phyloP scores from a whole-genome alignment of 148 eudicot genomes.

The Heliosperma pusillum region DNA sequence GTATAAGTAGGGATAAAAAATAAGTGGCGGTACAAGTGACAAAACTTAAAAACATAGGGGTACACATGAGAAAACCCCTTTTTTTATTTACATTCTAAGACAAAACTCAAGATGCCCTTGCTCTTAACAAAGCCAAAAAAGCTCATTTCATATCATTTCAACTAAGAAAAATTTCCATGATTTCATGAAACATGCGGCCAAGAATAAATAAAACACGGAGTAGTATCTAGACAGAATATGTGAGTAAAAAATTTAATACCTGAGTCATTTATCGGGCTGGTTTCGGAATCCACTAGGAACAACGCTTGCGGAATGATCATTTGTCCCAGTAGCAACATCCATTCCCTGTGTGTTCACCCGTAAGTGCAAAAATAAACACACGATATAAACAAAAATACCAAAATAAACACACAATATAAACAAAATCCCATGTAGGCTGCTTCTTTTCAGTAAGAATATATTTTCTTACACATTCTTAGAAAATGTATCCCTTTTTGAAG shows the following conservation, averaged over 20 bases:
- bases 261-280: slow-evolving; percentile 52
- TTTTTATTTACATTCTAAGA: too few species aligned
- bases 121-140: not conserved
- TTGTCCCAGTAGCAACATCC: slow-evolving; percentile 36
- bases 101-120: too few species aligned
- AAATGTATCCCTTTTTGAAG: not conserved
- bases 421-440: not conserved
- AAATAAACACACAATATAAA: not conserved
- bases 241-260: slow-evolving; percentile 29
- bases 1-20: too few species aligned
- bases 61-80: too few species aligned
- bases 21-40: too few species aligned
- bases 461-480: not conserved
- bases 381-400: not conserved
- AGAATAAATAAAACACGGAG: not conserved
- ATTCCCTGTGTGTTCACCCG: slow-evolving; percentile 37
- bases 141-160: not conserved
- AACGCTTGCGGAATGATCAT: slow-evolving; percentile 46
- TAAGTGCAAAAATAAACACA: not conserved
- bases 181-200: not conserved
- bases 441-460: not conserved
- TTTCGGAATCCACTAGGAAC: slow-evolving; percentile 57
- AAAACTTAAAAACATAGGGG: too few species aligned
- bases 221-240: not conserved
- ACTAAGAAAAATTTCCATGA: not conserved